These are phyloP conservation scores for Ascochyta viciae-villosae DNA, from an alignment of 2,329 filamentous ascomycete genomes.

Conservation along the genomic window DNA sequence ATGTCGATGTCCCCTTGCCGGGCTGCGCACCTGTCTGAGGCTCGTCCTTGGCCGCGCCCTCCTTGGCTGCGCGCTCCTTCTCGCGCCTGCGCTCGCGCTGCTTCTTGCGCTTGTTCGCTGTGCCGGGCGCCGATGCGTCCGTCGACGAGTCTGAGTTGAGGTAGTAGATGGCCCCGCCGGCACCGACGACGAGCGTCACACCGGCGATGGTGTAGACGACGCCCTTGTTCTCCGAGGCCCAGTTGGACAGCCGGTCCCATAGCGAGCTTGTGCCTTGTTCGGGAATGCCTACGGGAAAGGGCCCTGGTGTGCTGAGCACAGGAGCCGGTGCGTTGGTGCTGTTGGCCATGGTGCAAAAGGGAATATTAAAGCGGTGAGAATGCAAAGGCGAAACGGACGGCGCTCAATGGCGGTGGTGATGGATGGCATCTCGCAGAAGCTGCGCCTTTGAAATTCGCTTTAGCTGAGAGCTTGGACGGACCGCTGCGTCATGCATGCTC, in stretches of 20 bases:
- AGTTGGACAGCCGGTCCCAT: conserved; percentile 89
- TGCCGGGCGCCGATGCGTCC: conserved; percentile 45
- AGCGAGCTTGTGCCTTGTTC: conserved; percentile 68
- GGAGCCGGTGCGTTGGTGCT: conserved; percentile 34
- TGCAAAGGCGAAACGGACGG: conserved; percentile 7
- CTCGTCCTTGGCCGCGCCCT: conserved; percentile 55
- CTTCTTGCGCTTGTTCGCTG: conserved; percentile 70
- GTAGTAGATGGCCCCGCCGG: conserved; percentile 93
- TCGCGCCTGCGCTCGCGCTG: conserved; percentile 91
- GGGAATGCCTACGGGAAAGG: conserved; percentile 48
- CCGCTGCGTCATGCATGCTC: conserved; percentile 15
- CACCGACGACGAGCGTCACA: conserved; percentile 88
- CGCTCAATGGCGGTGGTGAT: conserved; percentile 28
- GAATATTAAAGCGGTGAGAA: conserved; percentile 13
- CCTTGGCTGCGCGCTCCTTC: conserved; percentile 70
- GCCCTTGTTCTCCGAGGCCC: conserved; percentile 95
- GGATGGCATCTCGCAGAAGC: conserved; percentile 12
- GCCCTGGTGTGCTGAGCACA: conserved; percentile 42
- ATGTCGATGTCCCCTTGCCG: neutral
- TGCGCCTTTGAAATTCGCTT: conserved; percentile 14
- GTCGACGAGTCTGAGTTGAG: conserved; percentile 62
- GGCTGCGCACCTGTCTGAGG: conserved; percentile 41
- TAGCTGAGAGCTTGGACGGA: conserved; percentile 19
- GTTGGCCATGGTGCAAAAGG: conserved; percentile 39
- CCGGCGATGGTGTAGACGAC: conserved; percentile 96